These are phyloP conservation scores for Cryptococcus sp. DNA, from an alignment of 1,284 basidiomycete genomes.

Conservation along the genomic window DNA sequence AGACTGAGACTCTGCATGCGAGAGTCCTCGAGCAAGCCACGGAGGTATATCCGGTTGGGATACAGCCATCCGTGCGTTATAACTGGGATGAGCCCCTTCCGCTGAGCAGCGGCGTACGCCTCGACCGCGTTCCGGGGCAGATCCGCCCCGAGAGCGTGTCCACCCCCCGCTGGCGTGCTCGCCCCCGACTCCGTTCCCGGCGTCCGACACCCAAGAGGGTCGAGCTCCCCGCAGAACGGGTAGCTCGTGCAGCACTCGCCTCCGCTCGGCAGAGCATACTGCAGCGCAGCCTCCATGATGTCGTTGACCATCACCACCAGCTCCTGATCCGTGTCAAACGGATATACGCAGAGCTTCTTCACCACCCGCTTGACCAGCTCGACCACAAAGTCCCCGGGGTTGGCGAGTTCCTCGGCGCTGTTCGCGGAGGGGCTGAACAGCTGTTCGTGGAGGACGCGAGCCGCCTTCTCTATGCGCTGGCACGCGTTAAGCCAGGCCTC, in stretches of 20 bases:
- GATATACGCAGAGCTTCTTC: slow-evolving; percentile 30
- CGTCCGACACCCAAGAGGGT: slow-evolving; percentile 21
- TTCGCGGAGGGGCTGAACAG: slow-evolving; percentile 18
- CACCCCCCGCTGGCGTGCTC: background rate
- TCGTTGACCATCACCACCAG: slow-evolving; percentile 37
- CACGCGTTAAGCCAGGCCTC: slow-evolving; percentile 20
- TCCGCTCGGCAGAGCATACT: slow-evolving; percentile 41
- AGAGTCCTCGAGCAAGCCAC: slow-evolving; percentile 37
- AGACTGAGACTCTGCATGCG: slow-evolving; percentile 24
- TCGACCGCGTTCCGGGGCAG: slow-evolving; percentile 3
- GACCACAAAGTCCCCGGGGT: slow-evolving; percentile 41
- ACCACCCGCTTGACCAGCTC: slow-evolving; percentile 42
- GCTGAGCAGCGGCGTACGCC: slow-evolving; percentile 30
- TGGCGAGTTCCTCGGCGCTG: slow-evolving; percentile 7
- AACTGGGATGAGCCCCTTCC: slow-evolving; percentile 24
- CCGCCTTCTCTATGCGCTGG: slow-evolving; percentile 46
- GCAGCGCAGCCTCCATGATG: slow-evolving; percentile 47
- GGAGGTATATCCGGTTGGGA: slow-evolving; percentile 37
- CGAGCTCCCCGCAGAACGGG: slow-evolving; percentile 49
- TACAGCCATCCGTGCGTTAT: slow-evolving; percentile 36
- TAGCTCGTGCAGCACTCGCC: slow-evolving; percentile 34
- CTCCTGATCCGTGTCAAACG: slow-evolving; percentile 31
- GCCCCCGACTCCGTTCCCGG: slow-evolving; percentile 1
- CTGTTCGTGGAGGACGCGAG: slow-evolving; percentile 44
- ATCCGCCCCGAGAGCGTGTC: background rate